These are phyloP conservation scores for Alternaria triticina DNA, from an alignment of 2,329 filamentous ascomycete genomes.

Conservation along the genomic window DNA sequence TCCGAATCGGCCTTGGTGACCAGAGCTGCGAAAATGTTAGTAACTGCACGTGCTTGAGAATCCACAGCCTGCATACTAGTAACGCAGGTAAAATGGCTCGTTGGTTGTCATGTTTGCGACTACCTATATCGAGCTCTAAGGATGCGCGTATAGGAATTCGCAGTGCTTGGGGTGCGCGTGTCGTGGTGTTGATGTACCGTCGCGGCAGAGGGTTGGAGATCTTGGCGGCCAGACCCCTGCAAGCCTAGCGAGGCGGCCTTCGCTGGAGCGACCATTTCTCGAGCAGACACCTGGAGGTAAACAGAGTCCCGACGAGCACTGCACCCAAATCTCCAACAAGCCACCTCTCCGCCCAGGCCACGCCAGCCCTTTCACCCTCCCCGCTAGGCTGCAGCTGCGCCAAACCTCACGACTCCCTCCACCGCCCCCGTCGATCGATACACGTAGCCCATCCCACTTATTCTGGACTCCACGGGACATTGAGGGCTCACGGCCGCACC, in stretches of 20 bases:
- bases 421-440: slow-evolving; percentile 26
- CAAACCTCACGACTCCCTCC: slow-evolving; percentile 12
- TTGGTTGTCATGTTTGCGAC: slow-evolving; percentile 66
- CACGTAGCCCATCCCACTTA: slow-evolving; percentile 47
- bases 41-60: slow-evolving; percentile 16
- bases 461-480: slow-evolving; percentile 35
- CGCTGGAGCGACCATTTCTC: slow-evolving; percentile 37
- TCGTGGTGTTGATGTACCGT: slow-evolving; percentile 10
- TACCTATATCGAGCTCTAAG: background rate
- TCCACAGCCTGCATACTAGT: slow-evolving; percentile 75
- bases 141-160: background rate
- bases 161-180: slow-evolving; percentile 4
- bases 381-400: slow-evolving; percentile 19
- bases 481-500: slow-evolving; percentile 41
- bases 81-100: slow-evolving; percentile 93
- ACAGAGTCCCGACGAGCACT: slow-evolving; percentile 34
- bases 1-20: slow-evolving; percentile 95
- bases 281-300: slow-evolving; percentile 46
- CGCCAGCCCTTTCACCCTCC: slow-evolving; percentile 14
- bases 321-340: slow-evolving; percentile 23
- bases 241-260: slow-evolving; percentile 29
- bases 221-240: slow-evolving; percentile 34
- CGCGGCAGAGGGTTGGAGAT: slow-evolving; percentile 24
- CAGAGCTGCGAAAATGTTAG: slow-evolving; percentile 70
- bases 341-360: slow-evolving; percentile 26